Evolutionary conservation across 2,329 filamentous ascomycete genomes (phyloP).

Genomic region (Lecanoromycetidae sp.): DNA sequence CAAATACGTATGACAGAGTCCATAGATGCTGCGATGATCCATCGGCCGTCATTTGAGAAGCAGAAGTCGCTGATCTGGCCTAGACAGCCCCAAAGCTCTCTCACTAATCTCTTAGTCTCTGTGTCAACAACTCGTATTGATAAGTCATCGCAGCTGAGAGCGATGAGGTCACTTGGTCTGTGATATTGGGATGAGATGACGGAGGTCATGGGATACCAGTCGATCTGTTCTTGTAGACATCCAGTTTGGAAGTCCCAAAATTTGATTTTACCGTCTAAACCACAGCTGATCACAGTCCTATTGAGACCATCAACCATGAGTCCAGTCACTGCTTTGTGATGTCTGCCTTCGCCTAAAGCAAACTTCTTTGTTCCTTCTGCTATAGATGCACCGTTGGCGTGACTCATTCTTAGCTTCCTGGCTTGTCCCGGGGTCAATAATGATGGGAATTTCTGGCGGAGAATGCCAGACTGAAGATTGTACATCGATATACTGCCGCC

Average conservation of each 20-base stretch:
- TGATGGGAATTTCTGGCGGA: constrained; percentile 78
- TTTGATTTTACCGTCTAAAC: constrained; percentile 63
- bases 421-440: constrained; percentile 66
- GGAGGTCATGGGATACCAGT: constrained; percentile 67
- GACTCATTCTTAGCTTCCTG: constrained; percentile 54
- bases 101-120: constrained; percentile 77
- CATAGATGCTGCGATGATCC: constrained; percentile 79
- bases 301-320: constrained; percentile 84
- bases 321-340: constrained; percentile 72
- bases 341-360: constrained; percentile 50
- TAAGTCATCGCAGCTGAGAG: constrained; percentile 77
- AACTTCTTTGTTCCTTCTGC: not conserved
- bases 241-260: constrained; percentile 96
- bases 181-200: constrained; percentile 73
- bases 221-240: constrained; percentile 63
- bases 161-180: constrained; percentile 68
- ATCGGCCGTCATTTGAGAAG: constrained; percentile 87
- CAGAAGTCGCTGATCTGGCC: constrained; percentile 65
- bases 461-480: constrained; percentile 86
- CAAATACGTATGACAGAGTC: constrained; percentile 74
- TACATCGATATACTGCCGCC: constrained; percentile 83
- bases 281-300: constrained; percentile 71
- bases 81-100: constrained; percentile 78
- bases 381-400: constrained; percentile 33
- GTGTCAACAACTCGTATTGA: constrained; percentile 83